Base-by-base conservation (phyloP, 1,284 basidiomycete species). In the Polyporus tsugae region DNA sequence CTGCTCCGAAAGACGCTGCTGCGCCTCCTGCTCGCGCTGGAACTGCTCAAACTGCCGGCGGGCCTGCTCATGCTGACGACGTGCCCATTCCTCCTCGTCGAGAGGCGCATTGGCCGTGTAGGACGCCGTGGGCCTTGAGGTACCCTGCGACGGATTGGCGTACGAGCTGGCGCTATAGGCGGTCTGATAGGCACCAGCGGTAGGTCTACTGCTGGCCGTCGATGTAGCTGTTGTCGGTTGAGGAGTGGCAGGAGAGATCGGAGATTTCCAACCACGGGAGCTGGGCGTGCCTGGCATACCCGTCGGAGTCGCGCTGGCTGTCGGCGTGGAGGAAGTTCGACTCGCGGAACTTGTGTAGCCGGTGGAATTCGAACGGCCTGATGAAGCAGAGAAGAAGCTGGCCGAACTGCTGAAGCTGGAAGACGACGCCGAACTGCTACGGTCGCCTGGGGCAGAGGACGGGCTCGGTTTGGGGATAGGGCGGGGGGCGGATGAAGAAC, bases 11-110 rank as follows among this genome's bases (percentile, higher is more conserved):
- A 75, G 75, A 36, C 74, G 73, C 68, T 78, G 79, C 4, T 84
- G 62, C 62, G 82, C 80, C 74, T 88, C 87, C 75, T 90, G 87
- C 75, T 90, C 86, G 62, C 82, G 81, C 63, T 82, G 83, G 78
- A 90, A 91, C 66, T 83, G 82, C 79, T 89, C 88, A 73, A 89
- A 86, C 73, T 88, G 88, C 52, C 82, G 80, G 49, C 84, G 82
- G 25, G 83, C 83, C 33, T 85, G 83, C 72, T 90, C 87, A n/a
- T 83, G 84, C 72, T 89, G 87, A 13, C 85, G 84, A 41, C 87
- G 84, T 19, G 83, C 78, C 82, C 87, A 86, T 65, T 89, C 88
- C 69, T 87, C 84, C 25, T 84, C 80, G 41, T 71, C 67, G n/a
- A 72, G 65, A n/a, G 69, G 61, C 36, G 71, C 65, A 15, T 60